Conservation (phyloP, 176 grass and related monocot species). For the Dendrocalamus sinicus region DNA sequence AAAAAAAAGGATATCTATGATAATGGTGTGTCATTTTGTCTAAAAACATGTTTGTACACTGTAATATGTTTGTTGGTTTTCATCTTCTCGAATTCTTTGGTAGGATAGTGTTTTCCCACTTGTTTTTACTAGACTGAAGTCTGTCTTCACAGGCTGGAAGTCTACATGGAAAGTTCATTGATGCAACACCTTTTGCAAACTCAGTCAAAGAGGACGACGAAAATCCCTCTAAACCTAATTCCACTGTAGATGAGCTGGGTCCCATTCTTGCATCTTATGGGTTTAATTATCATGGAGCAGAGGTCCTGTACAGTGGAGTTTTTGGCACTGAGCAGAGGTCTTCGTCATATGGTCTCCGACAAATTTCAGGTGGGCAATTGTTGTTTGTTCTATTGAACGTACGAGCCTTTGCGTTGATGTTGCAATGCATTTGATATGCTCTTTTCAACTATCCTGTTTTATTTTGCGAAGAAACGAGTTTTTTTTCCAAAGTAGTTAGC, state of each 20-base stretch:
- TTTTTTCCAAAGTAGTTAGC: not conserved
- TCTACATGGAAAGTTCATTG: conserved; percentile 79
- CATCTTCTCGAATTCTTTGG: not conserved
- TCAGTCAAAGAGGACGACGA: conserved; percentile 54
- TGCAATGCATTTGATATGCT: not conserved
- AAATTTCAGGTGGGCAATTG: conserved; percentile 82
- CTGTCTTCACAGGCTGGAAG: conserved; percentile 71
- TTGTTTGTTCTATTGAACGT: not conserved
- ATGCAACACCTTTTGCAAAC: conserved; percentile 88
- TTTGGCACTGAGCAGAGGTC: conserved; percentile 83
- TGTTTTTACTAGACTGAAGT: conserved; percentile 11
- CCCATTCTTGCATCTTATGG: conserved; percentile 77
- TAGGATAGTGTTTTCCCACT: not conserved
- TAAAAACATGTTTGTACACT: not conserved
- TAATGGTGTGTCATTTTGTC: not conserved
- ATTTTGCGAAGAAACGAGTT: no score
- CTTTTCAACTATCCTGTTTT: not conserved
- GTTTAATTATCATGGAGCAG: conserved; percentile 87
- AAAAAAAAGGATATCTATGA: not conserved
- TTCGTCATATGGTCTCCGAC: conserved; percentile 98
- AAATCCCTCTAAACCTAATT: conserved; percentile 41
- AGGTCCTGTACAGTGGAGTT: conserved; percentile 87
- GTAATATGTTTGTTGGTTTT: conserved; percentile 13
- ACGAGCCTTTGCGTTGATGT: not conserved
- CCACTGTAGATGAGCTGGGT: conserved; percentile 76